These are phyloP conservation scores for Calonectria leucothoes DNA, from an alignment of 2,329 filamentous ascomycete genomes.

Conservation along the genomic window DNA sequence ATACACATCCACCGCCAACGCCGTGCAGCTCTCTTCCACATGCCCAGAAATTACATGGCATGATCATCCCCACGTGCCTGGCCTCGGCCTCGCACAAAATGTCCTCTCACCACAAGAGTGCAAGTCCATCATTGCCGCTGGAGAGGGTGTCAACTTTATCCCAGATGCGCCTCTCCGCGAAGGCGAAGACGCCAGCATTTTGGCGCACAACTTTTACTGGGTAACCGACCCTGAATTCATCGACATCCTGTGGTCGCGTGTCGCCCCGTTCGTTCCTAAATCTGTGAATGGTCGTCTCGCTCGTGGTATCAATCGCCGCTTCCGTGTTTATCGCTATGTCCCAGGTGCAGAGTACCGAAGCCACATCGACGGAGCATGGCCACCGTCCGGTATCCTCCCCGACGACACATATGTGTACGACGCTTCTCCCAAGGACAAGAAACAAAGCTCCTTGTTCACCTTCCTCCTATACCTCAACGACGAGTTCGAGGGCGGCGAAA, in stretches of 20 bases:
- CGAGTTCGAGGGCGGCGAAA: constrained; percentile 78
- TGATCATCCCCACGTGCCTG: constrained; percentile 71
- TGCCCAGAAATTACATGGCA: constrained; percentile 63
- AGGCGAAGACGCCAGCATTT: constrained; percentile 72
- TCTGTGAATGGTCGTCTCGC: constrained; percentile 66
- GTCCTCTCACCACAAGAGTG: constrained; percentile 73
- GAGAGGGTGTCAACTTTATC: constrained; percentile 73
- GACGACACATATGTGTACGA: constrained; percentile 75
- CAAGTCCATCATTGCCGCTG: constrained; percentile 73
- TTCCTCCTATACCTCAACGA: constrained; percentile 78
- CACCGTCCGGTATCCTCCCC: constrained; percentile 72
- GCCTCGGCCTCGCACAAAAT: constrained; percentile 68
- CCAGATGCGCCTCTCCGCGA: constrained; percentile 75
- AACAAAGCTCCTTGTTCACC: constrained; percentile 76
- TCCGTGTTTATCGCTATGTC: constrained; percentile 79
- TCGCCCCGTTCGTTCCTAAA: constrained; percentile 67
- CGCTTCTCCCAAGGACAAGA: constrained; percentile 66
- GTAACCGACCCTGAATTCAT: constrained; percentile 73
- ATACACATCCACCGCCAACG: constrained; percentile 69
- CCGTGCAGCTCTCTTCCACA: constrained; percentile 62
- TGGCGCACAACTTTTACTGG: constrained; percentile 83
- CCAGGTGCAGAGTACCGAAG: constrained; percentile 78
- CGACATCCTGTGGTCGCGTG: constrained; percentile 71
- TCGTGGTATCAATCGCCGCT: constrained; percentile 75
- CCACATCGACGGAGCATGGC: constrained; percentile 80